A percentile compares a stretch with the other conserved stretches of the same genome.
Conservation (phyloP, 345 rosid species). For the Stellera chamaejasme region DNA sequence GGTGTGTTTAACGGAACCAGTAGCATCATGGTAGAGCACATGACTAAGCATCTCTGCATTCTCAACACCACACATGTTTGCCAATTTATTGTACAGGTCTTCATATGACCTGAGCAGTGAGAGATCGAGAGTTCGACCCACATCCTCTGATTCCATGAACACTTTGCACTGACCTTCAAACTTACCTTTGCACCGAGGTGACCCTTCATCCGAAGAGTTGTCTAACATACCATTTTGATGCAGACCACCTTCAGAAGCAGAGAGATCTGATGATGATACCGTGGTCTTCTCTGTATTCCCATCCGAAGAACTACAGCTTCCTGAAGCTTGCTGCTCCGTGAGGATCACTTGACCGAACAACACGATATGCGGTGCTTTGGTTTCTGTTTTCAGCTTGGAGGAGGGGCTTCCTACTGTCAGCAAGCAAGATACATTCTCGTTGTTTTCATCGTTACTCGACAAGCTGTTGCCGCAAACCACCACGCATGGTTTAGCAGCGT, state of each 20-base stretch:
- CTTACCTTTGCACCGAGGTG: constrained; percentile 39
- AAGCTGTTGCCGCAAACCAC: constrained; percentile 21
- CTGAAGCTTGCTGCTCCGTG: constrained; percentile 49
- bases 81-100: constrained; percentile 57
- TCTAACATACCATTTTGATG: constrained; percentile 33
- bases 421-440: constrained; percentile 44
- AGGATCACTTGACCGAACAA: constrained; percentile 82
- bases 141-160: constrained; percentile 77
- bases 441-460: constrained; percentile 19
- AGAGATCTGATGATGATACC: constrained; percentile 53
- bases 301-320: constrained; percentile 46
- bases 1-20: constrained; percentile 53
- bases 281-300: constrained; percentile 42
- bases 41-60: constrained; percentile 58
- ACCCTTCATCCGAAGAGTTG: constrained; percentile 65
- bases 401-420: constrained; percentile 54
- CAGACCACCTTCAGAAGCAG: constrained; percentile 28
- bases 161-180: constrained; percentile 83
- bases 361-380: constrained; percentile 56
- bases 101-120: constrained; percentile 69
- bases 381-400: constrained; percentile 32
- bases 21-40: constrained; percentile 58
- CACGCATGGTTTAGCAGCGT: constrained; percentile 26
- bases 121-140: constrained; percentile 76
- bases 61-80: constrained; percentile 65